These are phyloP conservation scores for Cladosporium velox DNA, from an alignment of 2,329 filamentous ascomycete genomes.

Conservation along the genomic window DNA sequence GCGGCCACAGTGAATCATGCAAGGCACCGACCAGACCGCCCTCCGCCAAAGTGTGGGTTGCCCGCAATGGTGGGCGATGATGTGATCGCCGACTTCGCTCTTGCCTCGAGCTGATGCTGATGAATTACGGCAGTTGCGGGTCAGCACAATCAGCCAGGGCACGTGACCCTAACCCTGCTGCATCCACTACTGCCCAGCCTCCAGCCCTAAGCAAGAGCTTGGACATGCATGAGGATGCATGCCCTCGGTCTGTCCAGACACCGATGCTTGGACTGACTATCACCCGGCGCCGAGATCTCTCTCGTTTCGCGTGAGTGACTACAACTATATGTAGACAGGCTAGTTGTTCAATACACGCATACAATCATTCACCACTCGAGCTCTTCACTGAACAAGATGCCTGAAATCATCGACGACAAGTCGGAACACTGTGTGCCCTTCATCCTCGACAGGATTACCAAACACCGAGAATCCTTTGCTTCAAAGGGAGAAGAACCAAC, in stretches of 20 bases:
- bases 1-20: conserved; percentile 14
- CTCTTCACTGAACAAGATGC: conserved; percentile 38
- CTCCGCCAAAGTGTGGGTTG: conserved; percentile 19
- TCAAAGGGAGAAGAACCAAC: conserved; percentile 42
- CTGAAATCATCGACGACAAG: conserved; percentile 72
- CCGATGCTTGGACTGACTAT: conserved; percentile 18
- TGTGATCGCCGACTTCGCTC: conserved; percentile 16
- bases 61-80: conserved; percentile 15
- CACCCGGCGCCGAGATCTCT: conserved; percentile 11
- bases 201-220: not conserved
- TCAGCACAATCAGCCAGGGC: not conserved
- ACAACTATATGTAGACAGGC: not conserved
- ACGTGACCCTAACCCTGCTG: not conserved
- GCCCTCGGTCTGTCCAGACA: conserved; percentile 13
- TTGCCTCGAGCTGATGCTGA: not conserved
- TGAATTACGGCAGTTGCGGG: not conserved
- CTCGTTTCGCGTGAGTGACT: not conserved
- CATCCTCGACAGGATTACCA: conserved; percentile 62
- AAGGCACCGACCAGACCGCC: conserved; percentile 15
- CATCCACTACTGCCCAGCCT: not conserved
- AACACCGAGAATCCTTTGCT: conserved; percentile 47
- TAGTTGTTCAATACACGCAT: not conserved
- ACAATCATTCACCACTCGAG: not conserved
- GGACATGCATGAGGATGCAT: not conserved
- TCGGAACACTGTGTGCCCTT: conserved; percentile 76